Base-by-base conservation (phyloP, 176 grass and related monocot species). In the Zoysia japonica region DNA sequence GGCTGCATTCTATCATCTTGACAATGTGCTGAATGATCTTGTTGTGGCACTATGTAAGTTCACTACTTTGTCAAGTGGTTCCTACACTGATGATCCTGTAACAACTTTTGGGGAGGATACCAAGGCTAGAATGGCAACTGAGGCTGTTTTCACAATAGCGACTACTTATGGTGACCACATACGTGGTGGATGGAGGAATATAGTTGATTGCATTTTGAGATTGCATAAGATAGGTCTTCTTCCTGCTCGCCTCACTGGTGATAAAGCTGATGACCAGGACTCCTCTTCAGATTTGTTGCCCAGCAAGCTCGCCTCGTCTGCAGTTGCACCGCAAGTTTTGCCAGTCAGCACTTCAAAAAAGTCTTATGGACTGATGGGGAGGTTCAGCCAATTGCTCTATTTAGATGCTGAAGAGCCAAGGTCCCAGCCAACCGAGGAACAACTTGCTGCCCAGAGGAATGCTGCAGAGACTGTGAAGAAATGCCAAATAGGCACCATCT, bases 41-140 rank as follows among this genome's bases (percentile, higher is more conserved):
- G 90, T 98, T 81, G 92, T 98, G 66, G 86, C 88, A 9, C 81
- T 98, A 40, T 98, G 92, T 83, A 98, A 95, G 63, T 95, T 98
- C 78, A 94, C 90, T 71, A 94, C 87, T 70, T 83, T 95, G 74
- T 77, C 91, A 76, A 91, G 85, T 74, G 65, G 71, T 82, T 85
- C 90, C 68, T 90, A 94, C 76, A 67, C 75, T 40, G 84, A 93
- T 76, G 92, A 98, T 61, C 89, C 90, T 66, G 88, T 98, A 60
- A 95, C 82, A 80, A 76, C 80, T 52, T 98, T 98, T 39, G 96
- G 92, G 47, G 90, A 93, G 84, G 96, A 98, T 78, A 78, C 84
- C 66, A 98, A 91, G 77, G 92, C 96, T 87, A 92, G 96, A 76
- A 89, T 98, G 89, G 92, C 96, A 75, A 93, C 92, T 46, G 96